A percentile compares a stretch with the other conserved stretches of the same genome.
These are phyloP conservation scores for Fusarium nelsonii DNA, from an alignment of 2,329 filamentous ascomycete species.

Conservation along the genomic window DNA sequence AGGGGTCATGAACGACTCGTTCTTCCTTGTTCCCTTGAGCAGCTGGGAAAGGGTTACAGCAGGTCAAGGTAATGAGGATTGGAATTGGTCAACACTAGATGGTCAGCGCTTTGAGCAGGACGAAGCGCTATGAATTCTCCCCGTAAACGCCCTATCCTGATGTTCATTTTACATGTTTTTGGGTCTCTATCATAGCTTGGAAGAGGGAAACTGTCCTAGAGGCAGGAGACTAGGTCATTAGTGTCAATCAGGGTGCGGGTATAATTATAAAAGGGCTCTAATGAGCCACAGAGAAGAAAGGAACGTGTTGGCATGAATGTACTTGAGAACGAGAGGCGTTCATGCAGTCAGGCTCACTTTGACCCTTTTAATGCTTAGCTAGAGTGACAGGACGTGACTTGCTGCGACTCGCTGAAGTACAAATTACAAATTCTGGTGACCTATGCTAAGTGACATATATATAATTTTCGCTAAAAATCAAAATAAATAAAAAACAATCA, in stretches of 20 bases:
- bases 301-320: constrained; percentile 3
- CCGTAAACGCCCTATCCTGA: constrained; percentile 4
- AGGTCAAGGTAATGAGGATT: constrained; percentile 22
- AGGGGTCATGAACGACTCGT: constrained; percentile 18
- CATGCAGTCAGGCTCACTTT: not conserved
- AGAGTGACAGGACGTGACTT: not conserved
- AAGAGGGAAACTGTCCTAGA: not conserved
- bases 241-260: constrained; percentile 4
- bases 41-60: constrained; percentile 16
- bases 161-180: constrained; percentile 20
- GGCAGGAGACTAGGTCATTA: constrained; percentile 5
- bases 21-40: constrained; percentile 31
- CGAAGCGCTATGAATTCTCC: constrained; percentile 5
- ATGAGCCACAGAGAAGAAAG: constrained; percentile 12
- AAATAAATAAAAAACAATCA: not conserved
- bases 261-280: constrained; percentile 26
- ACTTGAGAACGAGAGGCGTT: constrained; percentile 12
- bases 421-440: constrained; percentile 4
- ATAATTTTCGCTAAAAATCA: constrained; percentile 2
- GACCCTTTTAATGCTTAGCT: not conserved
- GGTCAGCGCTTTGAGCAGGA: constrained; percentile 19
- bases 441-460: not conserved
- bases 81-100: constrained; percentile 36
- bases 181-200: constrained; percentile 13
- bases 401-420: constrained; percentile 1